Conservation (phyloP, 352 stramenopile species). For the Pythium brachiatum region DNA sequence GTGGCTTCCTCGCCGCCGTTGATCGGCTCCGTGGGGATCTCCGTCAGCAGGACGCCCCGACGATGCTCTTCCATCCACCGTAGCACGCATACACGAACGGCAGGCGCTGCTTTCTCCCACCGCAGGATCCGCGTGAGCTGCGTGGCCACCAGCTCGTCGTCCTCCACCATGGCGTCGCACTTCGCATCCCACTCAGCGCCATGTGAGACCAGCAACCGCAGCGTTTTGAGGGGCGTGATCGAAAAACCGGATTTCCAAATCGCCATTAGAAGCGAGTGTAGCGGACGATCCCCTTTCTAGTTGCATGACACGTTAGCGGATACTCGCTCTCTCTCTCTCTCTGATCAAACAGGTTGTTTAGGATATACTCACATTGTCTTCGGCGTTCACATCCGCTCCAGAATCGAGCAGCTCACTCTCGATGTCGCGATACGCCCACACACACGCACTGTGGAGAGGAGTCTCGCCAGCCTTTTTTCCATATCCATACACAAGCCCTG, state of each 20-base stretch:
- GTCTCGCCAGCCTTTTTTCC: not conserved
- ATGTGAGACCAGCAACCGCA: slow-evolving; percentile 5
- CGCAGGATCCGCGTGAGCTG: not conserved
- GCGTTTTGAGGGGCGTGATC: not conserved
- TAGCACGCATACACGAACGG: not conserved
- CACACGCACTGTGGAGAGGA: not conserved
- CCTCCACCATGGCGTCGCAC: slow-evolving; percentile 11
- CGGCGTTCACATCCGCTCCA: not conserved
- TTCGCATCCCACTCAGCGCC: slow-evolving; percentile 8
- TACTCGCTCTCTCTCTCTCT: no score
- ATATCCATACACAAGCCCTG: not conserved
- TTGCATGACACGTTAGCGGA: not conserved
- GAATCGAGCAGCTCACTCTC: not conserved
- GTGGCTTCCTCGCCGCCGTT: not conserved
- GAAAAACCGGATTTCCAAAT: not conserved
- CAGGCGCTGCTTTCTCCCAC: not conserved
- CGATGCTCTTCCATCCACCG: slow-evolving; percentile 3
- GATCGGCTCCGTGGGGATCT: not conserved
- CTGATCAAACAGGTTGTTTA: not conserved
- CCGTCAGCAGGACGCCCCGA: not conserved
- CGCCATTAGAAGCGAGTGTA: not conserved
- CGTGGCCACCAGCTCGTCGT: not conserved
- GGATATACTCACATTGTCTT: not conserved
- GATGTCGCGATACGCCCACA: not conserved
- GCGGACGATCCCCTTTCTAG: not conserved